Evolutionary conservation across 768 basidiomycete genomes (phyloP), one percentile per base, ranked within the genome.

Genomic region (Suillus ampliporus): DNA sequence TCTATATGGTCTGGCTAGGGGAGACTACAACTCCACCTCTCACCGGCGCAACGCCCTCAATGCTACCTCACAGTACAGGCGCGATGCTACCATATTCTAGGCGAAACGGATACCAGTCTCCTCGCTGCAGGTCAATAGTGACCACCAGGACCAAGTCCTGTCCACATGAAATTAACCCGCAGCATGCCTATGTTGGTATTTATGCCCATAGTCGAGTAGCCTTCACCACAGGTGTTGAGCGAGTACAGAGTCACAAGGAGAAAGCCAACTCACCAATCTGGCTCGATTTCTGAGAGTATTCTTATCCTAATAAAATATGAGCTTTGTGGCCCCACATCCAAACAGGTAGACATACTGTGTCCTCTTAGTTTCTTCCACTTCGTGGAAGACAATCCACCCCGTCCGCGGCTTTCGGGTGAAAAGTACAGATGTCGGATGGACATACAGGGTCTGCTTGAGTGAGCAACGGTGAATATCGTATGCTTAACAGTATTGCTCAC

Each of bases 281-380:
- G 89, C 69, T 98, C 95, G 48, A 98, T 93, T 69, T 96, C 94
- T 1, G 97, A 97, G 38, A 98, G 74, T 66, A 98, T 89, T 26
- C 92, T 87, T 71, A 99, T 97, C 72, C 97, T 94, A 63, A 40
- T 11, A 14, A 15, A 28, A 59, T 31, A 56, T 19, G 48, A 67
- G 58, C 75, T 63, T 61, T 59, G 54, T n/a, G 47, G 9, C n/a
- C 7, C 26, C 26, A 13, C 8, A 10, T 41, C n/a, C 14, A 37
- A 41, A 26, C 2, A 41, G 31, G 31, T 21, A 26, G 47, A 74
- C 91, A 69, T 68, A 93, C 92, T 93, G 96, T 46, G 88, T 89
- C 72, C 95, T 97, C 67, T 94, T 96, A 0, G 97, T 98, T 76
- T 99, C 97, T 69, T 98, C 90, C 80, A 97, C 89, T 73, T 98